Evolutionary conservation across 495 filamentous ascomycete species (phyloP).

Genomic region (Daldinia vernicosa): DNA sequence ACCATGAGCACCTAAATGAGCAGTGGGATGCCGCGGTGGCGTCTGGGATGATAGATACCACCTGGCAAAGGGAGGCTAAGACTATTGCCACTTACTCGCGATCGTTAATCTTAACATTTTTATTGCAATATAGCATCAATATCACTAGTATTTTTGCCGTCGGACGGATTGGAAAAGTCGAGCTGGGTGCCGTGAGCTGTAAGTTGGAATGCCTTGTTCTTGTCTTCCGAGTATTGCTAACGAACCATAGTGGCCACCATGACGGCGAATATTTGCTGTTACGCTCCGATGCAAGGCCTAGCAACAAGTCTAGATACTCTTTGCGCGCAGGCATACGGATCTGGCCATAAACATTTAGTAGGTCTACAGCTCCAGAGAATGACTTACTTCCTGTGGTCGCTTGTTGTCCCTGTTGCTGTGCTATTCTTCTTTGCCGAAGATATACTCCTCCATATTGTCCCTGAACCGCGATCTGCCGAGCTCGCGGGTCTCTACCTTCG

Average conservation of each 20-base stretch:
- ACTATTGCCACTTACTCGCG: slow-evolving; percentile 65
- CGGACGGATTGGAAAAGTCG: slow-evolving; percentile 68
- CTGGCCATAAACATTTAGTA: slow-evolving; percentile 71
- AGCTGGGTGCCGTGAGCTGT: slow-evolving; percentile 70
- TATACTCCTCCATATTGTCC: slow-evolving; percentile 67
- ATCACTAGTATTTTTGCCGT: slow-evolving; percentile 74
- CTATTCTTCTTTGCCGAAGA: slow-evolving; percentile 66
- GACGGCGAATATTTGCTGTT: slow-evolving; percentile 78
- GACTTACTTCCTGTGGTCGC: slow-evolving; percentile 69
- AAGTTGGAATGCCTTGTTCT: slow-evolving; percentile 15
- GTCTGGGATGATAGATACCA: slow-evolving; percentile 77
- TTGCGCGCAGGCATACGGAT: slow-evolving; percentile 78
- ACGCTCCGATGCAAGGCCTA: slow-evolving; percentile 74
- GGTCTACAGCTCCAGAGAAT: slow-evolving; percentile 77
- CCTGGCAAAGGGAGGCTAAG: slow-evolving; percentile 82
- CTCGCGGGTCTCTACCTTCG: slow-evolving; percentile 74
- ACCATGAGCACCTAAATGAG: slow-evolving; percentile 54
- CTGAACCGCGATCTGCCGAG: slow-evolving; percentile 66
- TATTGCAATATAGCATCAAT: slow-evolving; percentile 77
- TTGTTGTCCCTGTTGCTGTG: slow-evolving; percentile 69
- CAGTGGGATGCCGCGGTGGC: slow-evolving; percentile 85
- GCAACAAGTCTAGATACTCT: slow-evolving; percentile 76
- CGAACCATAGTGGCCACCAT: slow-evolving; percentile 64
- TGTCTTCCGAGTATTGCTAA: slow-evolving; percentile 10
- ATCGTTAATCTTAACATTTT: slow-evolving; percentile 72